Evolutionary conservation across 2,329 filamentous ascomycete species (phyloP).

Genomic region (Aspergillus pseudotamarii): DNA sequence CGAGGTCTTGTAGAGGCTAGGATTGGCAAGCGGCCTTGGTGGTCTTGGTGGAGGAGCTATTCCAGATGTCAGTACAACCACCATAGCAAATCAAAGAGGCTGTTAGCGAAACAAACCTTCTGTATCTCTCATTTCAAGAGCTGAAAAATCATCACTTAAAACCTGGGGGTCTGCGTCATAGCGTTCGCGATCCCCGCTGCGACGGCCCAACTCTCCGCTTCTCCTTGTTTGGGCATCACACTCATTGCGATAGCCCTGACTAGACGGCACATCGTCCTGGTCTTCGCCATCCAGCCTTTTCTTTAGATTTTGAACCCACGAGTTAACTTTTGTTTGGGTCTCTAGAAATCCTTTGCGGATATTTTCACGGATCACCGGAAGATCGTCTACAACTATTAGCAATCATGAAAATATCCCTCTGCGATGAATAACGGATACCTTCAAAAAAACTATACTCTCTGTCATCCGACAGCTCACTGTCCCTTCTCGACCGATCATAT

Average conservation of each 20-base stretch:
- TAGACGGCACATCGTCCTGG: constrained; percentile 58
- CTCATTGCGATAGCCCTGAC: constrained; percentile 35
- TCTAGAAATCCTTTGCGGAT: constrained; percentile 92
- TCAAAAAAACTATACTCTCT: constrained; percentile 90
- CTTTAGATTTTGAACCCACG: constrained; percentile 87
- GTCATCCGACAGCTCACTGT: constrained; percentile 64
- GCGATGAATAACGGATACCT: constrained; percentile 42
- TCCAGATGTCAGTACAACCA: constrained; percentile 4
- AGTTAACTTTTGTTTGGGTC: constrained; percentile 89
- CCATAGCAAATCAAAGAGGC: background rate
- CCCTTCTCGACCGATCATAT: constrained; percentile 52
- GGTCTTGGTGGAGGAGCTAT: constrained; percentile 57
- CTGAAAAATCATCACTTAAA: constrained; percentile 82
- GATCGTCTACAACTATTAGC: constrained; percentile 65
- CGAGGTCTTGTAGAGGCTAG: constrained; percentile 76
- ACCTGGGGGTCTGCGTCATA: constrained; percentile 95
- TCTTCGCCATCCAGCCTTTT: constrained; percentile 93
- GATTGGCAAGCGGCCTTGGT: constrained; percentile 71
- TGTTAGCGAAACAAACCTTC: constrained; percentile 50
- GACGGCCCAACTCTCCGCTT: constrained; percentile 64
- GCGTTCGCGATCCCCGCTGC: constrained; percentile 84
- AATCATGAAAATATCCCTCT: background rate
- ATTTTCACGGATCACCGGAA: constrained; percentile 90
- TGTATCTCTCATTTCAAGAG: constrained; percentile 63
- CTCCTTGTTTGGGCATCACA: constrained; percentile 56